Base-by-base conservation (phyloP, 2,329 filamentous ascomycete species). In the Exophiala spinifera region DNA sequence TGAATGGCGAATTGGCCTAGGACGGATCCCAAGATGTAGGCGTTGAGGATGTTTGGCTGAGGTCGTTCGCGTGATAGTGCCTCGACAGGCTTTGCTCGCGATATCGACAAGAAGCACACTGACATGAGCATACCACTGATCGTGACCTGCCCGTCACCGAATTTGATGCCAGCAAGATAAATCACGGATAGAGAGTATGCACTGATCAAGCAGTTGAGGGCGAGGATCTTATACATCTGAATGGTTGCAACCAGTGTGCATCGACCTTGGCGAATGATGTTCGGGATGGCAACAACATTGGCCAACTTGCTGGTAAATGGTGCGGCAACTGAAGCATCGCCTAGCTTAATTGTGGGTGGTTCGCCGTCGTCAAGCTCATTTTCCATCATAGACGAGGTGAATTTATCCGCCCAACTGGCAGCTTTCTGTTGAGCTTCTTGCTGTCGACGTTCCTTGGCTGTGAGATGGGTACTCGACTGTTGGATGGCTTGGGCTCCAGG, bases 101-200 rank as follows among this genome's bases (percentile, higher is more conserved):
- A 97, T 67, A 99, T 96, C 58, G 91, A 96, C 66, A 99, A 77
- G 81, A 99, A 99, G 76, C 94, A 99, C 47, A 99, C 94, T 66
- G 91, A 96, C 94, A 99, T 97, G 71, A 99, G 86, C 89, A 99
- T 97, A 64, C 94, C 94, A 65, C 91, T 96, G 66, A 99, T 97
- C 14, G 94, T 99, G 63, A 97, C 94, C 74, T 99, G 94, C 3
- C 91, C 91, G 69, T 99, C 94, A 53, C 94, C 91, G 69, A 99
- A 99, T 77, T 99, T 99, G 80, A 99, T 99, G 60, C 94, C 94
- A 66, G 97, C 92, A 1, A 99, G 83, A 68, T 99, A 99, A 54
- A 99, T 80, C 15, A 99, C 94, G 71, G 89, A 95, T 69, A 99
- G 75, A 72, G 90, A 96, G 83, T 99, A 99, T 34, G 94, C 94